Base-by-base conservation (phyloP, 305 asterid species). In the Rubia tinctorum region DNA sequence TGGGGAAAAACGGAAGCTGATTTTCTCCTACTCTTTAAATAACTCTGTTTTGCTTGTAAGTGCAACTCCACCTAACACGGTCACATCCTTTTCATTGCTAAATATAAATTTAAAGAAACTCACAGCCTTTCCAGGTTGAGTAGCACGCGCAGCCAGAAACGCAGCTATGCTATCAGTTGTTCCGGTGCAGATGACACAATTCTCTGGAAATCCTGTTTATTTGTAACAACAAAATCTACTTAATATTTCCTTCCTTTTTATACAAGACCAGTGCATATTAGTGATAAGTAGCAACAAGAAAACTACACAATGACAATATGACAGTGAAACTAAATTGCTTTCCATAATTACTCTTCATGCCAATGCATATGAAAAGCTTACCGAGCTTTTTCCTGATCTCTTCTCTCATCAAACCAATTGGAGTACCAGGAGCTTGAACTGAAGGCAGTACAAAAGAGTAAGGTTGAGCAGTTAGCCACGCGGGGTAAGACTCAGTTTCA, bases 161-260 rank as follows among this genome's bases (percentile, higher is more conserved):
- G 97, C 98, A 74, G 97, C 97, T 66, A 93, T 86, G 79, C 98
- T 93, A 76, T 91, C 98, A 5, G 98, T 93, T 77, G 98, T 91
- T 80, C 98, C 98, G 6, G 97, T 84, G 89, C 98, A 88, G 78
- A 90, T 83, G 71, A 86, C 80, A 81, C 97, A 93, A 78, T 86
- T 84, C 85, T 90, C 74, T 44, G 91, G 68, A 71, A 87, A 93
- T 75, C 96, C 98, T 93, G 82, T 64, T 77, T 56, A 63, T 34
- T 39, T 64, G 30, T 25, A n/a, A 53, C 17, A 18, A 11, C 4
- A 60, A 12, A 22, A 40, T 11, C 25, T 55, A 55, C 22, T 67
- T 43, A 25, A 20, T 6, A 68, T 27, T 47, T 45, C 72, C 14
- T 43, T 22, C 39, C 42, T n/a, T 45, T 11, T 22, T 5, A 68